A percentile compares a stretch with the other conserved stretches of the same genome.
phyloP scores from a whole-genome alignment of 768 basidiomycete species.

The Termitomyces sp. region DNA sequence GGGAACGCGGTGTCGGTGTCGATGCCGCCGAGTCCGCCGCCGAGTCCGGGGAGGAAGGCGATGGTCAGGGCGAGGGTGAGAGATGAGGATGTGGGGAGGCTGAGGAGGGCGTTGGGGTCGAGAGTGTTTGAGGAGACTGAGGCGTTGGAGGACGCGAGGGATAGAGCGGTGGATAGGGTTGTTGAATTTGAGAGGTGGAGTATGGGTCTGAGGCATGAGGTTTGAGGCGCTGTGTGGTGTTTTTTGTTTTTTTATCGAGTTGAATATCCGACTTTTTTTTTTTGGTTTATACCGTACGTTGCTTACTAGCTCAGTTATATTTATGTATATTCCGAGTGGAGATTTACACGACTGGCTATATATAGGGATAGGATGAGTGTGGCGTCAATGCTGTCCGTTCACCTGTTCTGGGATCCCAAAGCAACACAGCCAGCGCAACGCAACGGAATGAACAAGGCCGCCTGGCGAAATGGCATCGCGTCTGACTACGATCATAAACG shows the following conservation, averaged over 20 bases:
- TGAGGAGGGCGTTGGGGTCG: conserved; percentile 55
- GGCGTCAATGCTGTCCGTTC: no score
- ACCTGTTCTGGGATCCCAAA: no score
- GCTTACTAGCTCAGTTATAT: no score
- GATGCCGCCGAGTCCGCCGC: conserved; percentile 56
- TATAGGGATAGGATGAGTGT: no score
- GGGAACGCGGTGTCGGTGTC: conserved; percentile 16
- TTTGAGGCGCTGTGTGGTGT: no score
- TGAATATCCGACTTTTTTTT: no score
- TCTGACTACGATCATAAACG: conserved; percentile 69
- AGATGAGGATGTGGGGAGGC: conserved; percentile 33
- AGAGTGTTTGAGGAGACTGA: conserved; percentile 36
- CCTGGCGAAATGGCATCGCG: conserved; percentile 89
- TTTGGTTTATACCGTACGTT: no score
- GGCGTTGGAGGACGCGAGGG: conserved; percentile 68
- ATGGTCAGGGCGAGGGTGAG: conserved; percentile 7
- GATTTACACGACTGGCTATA: no score
- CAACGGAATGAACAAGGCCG: no score
- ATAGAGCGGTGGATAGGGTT: conserved; percentile 73
- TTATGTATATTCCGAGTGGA: no score
- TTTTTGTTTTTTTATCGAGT: no score
- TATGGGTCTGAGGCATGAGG: conserved; percentile 9
- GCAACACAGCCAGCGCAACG: no score
- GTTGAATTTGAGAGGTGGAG: conserved; percentile 39
- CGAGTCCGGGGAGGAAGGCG: conserved; percentile 35